Evolutionary conservation across 306 rosid genomes (phyloP), one percentile per base, ranked within the genome.

Genomic region (Castanea mollissima): DNA sequence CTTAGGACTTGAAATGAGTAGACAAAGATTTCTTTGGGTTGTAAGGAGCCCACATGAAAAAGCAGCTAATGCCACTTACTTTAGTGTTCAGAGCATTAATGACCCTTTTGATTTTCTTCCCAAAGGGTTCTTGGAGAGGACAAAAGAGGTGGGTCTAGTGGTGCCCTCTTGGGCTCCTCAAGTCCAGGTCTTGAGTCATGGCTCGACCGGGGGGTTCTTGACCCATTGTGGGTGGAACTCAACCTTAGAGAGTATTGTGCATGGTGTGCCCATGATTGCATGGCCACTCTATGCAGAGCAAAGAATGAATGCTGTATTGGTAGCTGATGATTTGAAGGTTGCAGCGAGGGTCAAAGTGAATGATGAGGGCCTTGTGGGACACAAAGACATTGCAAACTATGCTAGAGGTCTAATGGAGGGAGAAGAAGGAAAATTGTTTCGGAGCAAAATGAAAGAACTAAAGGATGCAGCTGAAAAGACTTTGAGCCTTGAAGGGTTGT

Each of bases 21-120:
- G 75, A 5, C 78, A 74, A 34, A 83, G 83, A 34, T 83, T 79
- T 54, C 23, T 83, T 5, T 83, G 86, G 84, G 84, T 76, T 18
- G 56, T 76, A 0, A 72, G 32, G 55, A 76, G 74, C 46, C 87
- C 87, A 14, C 73, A 55, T 46, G 87, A 80, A 18, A 76, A 78
- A 41, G 67, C 71, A 27, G 34, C 77, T 0, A 68, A 62, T 29
- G 87, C 57, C 1, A 32, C 78, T 23, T 84, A 51, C 11, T 57
- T 57, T 21, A 57, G 27, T n/a, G 63, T 1, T 7, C 63, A n/a
- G 11, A 57, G 63, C 63, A 57, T n/a, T 9, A 20, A 6, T 2
- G 63, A 57, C 23, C 63, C 63, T n/a, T 57, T 57, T 9, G 29
- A 19, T 57, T 57, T 57, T 57, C 27, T 57, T n/a, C 63, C 63